Conservation (phyloP, 768 basidiomycete species). For the Tricholoma sp. region DNA sequence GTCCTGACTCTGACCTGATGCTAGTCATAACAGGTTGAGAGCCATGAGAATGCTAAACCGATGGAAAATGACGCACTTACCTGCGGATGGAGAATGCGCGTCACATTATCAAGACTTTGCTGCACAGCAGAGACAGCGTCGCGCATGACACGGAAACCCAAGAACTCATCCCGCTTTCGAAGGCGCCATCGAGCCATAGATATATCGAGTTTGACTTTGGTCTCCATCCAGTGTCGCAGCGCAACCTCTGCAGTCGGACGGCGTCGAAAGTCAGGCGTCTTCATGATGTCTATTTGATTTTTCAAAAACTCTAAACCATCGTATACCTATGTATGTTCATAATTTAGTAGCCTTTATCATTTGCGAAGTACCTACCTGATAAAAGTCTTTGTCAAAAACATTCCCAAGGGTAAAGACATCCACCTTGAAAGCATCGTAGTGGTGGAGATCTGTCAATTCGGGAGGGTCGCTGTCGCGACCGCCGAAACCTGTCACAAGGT, state of each 20-base stretch:
- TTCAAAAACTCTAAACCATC: constrained; percentile 21
- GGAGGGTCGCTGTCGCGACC: constrained; percentile 8
- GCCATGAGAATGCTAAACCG: neutral
- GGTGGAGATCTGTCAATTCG: neutral
- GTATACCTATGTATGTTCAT: constrained; percentile 14
- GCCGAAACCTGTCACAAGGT: constrained; percentile 3
- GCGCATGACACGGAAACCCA: neutral
- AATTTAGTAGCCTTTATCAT: neutral
- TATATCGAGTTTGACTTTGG: neutral
- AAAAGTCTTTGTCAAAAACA: constrained; percentile 10
- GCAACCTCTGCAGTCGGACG: constrained; percentile 20
- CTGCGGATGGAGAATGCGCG: neutral
- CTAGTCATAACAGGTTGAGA: too few relatives aligned
- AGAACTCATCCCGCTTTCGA: constrained; percentile 1
- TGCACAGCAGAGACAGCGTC: neutral
- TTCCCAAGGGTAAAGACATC: constrained; percentile 10
- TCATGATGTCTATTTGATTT: constrained; percentile 21
- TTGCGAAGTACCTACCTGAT: constrained; percentile 12
- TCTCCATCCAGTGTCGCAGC: constrained; percentile 18
- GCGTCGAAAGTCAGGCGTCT: constrained; percentile 14
- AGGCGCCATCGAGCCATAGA: constrained; percentile 9
- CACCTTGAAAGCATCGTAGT: constrained; percentile 8
- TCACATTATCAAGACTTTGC: neutral
- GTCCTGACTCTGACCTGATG: neutral
- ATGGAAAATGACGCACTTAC: neutral